Base-by-base conservation (phyloP, 1,284 basidiomycete genomes). In the Cutaneotrichosporon arboriforme region DNA sequence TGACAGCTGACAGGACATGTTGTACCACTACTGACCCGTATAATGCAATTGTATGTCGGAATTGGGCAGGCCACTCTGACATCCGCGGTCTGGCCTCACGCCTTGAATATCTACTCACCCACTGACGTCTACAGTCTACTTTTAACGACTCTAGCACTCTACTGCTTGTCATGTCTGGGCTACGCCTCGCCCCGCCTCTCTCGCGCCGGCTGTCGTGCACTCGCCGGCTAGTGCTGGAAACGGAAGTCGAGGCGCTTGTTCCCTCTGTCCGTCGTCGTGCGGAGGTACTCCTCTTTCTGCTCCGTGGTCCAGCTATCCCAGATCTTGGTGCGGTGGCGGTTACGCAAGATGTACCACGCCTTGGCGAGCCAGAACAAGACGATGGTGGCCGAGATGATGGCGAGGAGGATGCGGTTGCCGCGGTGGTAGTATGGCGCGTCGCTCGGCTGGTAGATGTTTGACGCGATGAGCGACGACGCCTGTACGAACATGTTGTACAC, bases 401-500 rank as follows among this genome's bases (percentile, higher is more conserved):
- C 63, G 31, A 68, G 54, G 8, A 72, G 59, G 17, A 64, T 58
- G 20, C 46, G 52, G 55, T 70, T 72, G 31, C 66, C 70, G 45
- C 60, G 59, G 52, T 66, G 65, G 53, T 72, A 70, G 55, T 64
- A 62, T 0, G 65, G 68, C 5, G 49, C 44, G 43, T 67, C 65
- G 47, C 36, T 44, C 8, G 63, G 52, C 51, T 68, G 65, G 54
- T 72, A 72, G 34, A 72, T 48, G 50, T 72, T 70, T 31, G 58
- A 55, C 2, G 63, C 62, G 20, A 68, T 54, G 17, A 72, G 54
- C 4, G 60, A 58, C 1, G 58, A 55, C 10, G 62, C 59, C 50
- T 72, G 69, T 4, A 70, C 69, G 17, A 59, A 53, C 65, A 70
- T 70, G 62, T 72, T 72, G 60, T 72, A 70, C 4, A 70, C 43